These are phyloP conservation scores for Trichoderma sp. DNA, from an alignment of 2,329 filamentous ascomycete genomes.

Conservation along the genomic window DNA sequence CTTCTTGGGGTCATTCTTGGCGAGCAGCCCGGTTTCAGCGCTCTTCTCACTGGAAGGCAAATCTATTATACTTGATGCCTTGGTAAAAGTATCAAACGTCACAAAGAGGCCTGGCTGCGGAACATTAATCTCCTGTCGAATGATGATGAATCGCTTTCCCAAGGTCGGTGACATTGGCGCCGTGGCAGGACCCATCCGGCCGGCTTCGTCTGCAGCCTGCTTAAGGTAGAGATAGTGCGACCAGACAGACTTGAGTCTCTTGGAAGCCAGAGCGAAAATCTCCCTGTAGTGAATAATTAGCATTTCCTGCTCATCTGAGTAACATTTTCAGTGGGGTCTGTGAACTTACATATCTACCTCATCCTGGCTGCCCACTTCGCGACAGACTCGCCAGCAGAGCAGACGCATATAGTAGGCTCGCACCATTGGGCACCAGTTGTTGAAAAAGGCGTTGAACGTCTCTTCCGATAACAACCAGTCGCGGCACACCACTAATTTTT, in stretches of 20 bases:
- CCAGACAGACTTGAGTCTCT: constrained; percentile 73
- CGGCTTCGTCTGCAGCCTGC: constrained; percentile 60
- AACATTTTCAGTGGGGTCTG: background rate
- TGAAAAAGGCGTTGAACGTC: constrained; percentile 80
- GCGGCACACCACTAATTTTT: constrained; percentile 71
- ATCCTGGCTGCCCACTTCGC: constrained; percentile 68
- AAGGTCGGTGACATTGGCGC: constrained; percentile 83
- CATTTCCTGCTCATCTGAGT: background rate
- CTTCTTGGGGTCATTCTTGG: constrained; percentile 54
- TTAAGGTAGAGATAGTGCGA: constrained; percentile 76
- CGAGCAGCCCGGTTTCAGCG: constrained; percentile 32
- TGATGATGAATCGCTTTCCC: constrained; percentile 82
- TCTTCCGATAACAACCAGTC: constrained; percentile 74
- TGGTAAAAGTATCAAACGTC: constrained; percentile 52
- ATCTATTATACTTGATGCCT: constrained; percentile 32
- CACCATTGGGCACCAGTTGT: constrained; percentile 95
- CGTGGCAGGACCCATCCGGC: constrained; percentile 66
- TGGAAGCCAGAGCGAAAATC: constrained; percentile 68
- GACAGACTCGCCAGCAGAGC: constrained; percentile 83
- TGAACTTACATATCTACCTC: constrained; percentile 66
- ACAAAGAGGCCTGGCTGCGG: constrained; percentile 51
- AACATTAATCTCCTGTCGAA: constrained; percentile 69
- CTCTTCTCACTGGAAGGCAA: constrained; percentile 31
- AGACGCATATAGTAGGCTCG: constrained; percentile 89
- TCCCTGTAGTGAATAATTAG: constrained; percentile 50